These are phyloP conservation scores for Melastoma candidum DNA, from an alignment of 441 rosid genomes.

Conservation along the genomic window DNA sequence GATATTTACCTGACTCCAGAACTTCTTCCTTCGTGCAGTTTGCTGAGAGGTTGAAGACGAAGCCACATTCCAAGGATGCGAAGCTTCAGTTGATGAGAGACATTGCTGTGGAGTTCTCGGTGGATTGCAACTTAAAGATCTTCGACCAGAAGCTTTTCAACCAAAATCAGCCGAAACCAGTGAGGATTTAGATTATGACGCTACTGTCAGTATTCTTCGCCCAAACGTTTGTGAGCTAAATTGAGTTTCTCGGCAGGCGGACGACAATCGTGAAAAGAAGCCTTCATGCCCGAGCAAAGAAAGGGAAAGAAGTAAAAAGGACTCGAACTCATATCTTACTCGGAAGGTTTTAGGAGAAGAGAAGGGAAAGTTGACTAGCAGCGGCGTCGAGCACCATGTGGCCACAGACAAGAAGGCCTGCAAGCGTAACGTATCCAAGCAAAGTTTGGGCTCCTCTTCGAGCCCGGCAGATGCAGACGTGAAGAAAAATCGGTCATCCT, in stretches of 20 bases:
- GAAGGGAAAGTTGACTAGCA: neutral
- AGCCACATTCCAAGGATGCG: conserved; percentile 43
- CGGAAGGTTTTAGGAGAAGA: too few species aligned
- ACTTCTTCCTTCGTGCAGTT: conserved; percentile 28
- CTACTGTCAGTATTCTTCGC: too few species aligned
- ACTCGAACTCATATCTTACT: too few species aligned
- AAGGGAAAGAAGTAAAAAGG: too few species aligned
- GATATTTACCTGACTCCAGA: neutral
- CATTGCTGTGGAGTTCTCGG: conserved; percentile 42
- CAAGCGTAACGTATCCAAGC: conserved; percentile 23
- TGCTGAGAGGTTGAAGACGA: conserved; percentile 33
- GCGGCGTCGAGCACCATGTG: conserved; percentile 36
- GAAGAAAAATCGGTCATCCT: conserved; percentile 25
- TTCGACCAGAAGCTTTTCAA: conserved; percentile 46
- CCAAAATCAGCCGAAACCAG: conserved; percentile 23
- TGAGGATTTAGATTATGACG: conserved; percentile 14
- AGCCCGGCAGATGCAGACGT: conserved; percentile 32
- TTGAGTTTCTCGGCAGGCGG: too few species aligned
- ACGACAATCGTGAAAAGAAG: too few species aligned
- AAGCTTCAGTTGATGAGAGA: conserved; percentile 51
- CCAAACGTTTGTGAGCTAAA: too few species aligned
- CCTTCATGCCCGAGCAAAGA: too few species aligned
- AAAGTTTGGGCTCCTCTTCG: conserved; percentile 35
- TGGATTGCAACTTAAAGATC: conserved; percentile 54
- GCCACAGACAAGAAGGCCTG: conserved; percentile 14